These are phyloP conservation scores for Priceomyces melissophilus DNA, from an alignment of 805 yeast species.

Conservation along the genomic window DNA sequence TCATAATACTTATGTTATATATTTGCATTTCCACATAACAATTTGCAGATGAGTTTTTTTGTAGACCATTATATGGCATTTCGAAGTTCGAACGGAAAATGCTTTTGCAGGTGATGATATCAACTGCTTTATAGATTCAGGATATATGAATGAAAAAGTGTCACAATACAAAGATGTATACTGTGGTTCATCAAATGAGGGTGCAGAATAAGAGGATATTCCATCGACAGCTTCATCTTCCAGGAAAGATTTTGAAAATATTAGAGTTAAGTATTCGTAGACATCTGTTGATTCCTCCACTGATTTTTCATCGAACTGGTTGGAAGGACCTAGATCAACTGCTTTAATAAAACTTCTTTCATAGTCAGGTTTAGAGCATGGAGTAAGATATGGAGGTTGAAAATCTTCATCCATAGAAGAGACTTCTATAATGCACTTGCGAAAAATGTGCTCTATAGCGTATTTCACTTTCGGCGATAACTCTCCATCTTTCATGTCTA, in stretches of 20 bases:
- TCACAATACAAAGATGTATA: too few relatives aligned
- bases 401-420: not conserved
- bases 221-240: not conserved
- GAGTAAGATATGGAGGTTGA: not conserved
- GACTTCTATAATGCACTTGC: not conserved
- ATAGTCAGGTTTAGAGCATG: not conserved
- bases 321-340: not conserved
- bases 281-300: conserved; percentile 2
- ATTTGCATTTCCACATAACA: too few relatives aligned
- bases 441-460: conserved; percentile 3
- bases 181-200: too few relatives aligned
- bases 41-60: too few relatives aligned
- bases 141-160: not conserved
- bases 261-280: conserved; percentile 17
- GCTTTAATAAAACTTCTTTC: not conserved
- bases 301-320: conserved; percentile 1
- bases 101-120: not conserved
- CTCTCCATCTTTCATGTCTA: conserved; percentile 4
- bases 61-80: too few relatives aligned
- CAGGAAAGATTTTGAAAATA: conserved; percentile 15
- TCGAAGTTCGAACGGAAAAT: too few relatives aligned
- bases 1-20: too few relatives aligned
- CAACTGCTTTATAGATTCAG: conserved; percentile 1
- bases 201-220: too few relatives aligned
- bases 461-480: conserved; percentile 6